Percentiles rank a stretch among this genome's conserved stretches.
phyloP scores from a whole-genome alignment of 495 filamentous ascomycete species.

The Tetracladium marchalianum region DNA sequence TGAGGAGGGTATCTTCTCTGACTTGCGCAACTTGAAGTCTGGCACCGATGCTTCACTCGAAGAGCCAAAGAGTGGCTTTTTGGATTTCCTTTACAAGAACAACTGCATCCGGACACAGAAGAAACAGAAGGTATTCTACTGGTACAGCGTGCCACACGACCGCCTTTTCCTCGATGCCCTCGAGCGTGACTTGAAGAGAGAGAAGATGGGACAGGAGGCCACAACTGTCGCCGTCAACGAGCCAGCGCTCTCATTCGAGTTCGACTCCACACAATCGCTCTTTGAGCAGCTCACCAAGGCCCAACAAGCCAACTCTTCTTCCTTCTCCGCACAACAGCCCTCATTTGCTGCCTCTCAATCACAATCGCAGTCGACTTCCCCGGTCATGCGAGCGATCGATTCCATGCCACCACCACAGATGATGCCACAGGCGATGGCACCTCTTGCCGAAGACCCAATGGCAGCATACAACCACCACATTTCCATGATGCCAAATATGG shows the following conservation, averaged over 20 bases:
- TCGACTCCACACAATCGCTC: constrained; percentile 96
- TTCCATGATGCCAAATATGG: constrained; percentile 46
- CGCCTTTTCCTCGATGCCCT: constrained; percentile 93
- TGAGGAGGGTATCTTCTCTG: constrained; percentile 98
- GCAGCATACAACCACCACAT: constrained; percentile 59
- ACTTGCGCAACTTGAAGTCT: constrained; percentile 94
- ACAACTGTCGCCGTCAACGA: constrained; percentile 94
- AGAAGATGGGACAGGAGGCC: constrained; percentile 98
- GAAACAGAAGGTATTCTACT: constrained; percentile 99
- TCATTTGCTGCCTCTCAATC: constrained; percentile 46
- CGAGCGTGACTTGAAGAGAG: constrained; percentile 93
- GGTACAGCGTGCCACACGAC: constrained; percentile 99
- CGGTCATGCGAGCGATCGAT: constrained; percentile 83
- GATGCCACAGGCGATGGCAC: constrained; percentile 61
- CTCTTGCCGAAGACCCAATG: constrained; percentile 77
- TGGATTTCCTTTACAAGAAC: constrained; percentile 99
- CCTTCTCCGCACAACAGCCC: constrained; percentile 77
- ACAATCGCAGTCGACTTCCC: constrained; percentile 65
- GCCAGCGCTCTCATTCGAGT: constrained; percentile 95
- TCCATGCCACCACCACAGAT: constrained; percentile 76
- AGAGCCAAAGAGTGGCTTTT: constrained; percentile 95
- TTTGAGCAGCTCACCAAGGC: constrained; percentile 99
- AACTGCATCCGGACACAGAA: constrained; percentile 99
- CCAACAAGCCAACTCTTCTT: constrained; percentile 95
- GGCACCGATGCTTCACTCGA: constrained; percentile 98